Conservation (phyloP, 371 early-diverging fungal genomes). For the Lichtheimia ramosa region DNA sequence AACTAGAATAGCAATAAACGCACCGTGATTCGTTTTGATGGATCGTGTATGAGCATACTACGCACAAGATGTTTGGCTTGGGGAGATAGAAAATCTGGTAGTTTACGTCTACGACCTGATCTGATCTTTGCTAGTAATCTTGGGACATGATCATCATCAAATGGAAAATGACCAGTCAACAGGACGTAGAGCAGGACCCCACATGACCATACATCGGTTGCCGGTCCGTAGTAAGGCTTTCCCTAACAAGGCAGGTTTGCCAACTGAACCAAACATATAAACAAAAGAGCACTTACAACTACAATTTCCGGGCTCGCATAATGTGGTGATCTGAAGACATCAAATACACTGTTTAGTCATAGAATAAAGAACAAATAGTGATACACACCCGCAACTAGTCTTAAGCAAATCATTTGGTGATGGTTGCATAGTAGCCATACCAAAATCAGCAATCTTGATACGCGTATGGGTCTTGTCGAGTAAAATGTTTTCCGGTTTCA, state of each 20-base stretch:
- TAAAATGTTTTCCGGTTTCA: constrained; percentile 95
- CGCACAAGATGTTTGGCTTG: constrained; percentile 57
- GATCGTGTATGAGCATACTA: constrained; percentile 32
- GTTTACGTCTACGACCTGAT: constrained; percentile 26
- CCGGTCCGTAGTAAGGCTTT: constrained; percentile 69
- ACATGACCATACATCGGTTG: constrained; percentile 75
- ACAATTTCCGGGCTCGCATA: constrained; percentile 94
- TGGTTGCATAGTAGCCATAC: constrained; percentile 78
- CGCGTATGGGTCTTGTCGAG: constrained; percentile 70
- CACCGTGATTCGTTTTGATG: constrained; percentile 41
- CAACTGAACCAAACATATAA: constrained; percentile 80
- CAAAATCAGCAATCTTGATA: constrained; percentile 85
- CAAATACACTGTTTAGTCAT: constrained; percentile 37
- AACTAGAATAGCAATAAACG: background rate
- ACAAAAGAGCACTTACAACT: constrained; percentile 54
- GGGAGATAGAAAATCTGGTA: constrained; percentile 63
- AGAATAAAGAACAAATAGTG: background rate
- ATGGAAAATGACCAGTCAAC: constrained; percentile 74
- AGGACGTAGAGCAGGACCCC: constrained; percentile 76
- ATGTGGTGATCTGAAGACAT: constrained; percentile 77
- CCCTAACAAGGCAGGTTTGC: constrained; percentile 76
- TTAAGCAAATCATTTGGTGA: constrained; percentile 56
- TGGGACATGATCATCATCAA: constrained; percentile 76
- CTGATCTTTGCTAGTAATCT: constrained; percentile 66
- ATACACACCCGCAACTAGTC: constrained; percentile 71